phyloP scores from a whole-genome alignment of 495 filamentous ascomycete genomes.

The Hyaloscypha finlandica region DNA sequence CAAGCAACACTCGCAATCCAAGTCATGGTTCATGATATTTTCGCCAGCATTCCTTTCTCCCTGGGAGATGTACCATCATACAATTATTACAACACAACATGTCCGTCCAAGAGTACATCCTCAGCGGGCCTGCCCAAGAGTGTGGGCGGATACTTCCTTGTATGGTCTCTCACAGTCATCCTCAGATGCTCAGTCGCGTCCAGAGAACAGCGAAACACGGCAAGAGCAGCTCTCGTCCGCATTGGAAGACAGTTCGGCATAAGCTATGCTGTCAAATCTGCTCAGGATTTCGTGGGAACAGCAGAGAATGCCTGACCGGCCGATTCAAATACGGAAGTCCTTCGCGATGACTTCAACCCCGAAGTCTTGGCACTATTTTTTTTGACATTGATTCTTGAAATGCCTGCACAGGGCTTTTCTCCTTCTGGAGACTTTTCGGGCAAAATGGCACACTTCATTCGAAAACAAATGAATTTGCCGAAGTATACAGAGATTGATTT shows the following conservation, averaged over 20 bases:
- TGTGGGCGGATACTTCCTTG: constrained; percentile 9
- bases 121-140: neutral
- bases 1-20: neutral
- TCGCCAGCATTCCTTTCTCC: constrained; percentile 1
- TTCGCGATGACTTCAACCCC: neutral
- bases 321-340: neutral
- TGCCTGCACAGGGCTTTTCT: no score
- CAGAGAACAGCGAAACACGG: constrained; percentile 1
- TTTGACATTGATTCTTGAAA: no score
- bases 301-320: neutral
- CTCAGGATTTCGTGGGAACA: neutral
- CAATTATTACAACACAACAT: neutral
- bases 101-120: no score
- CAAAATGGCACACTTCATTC: no score
- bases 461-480: no score
- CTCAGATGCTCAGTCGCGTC: neutral
- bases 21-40: constrained; percentile 1
- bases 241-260: constrained; percentile 12
- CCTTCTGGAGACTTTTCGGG: no score
- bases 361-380: no score
- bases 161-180: constrained; percentile 12
- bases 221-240: neutral
- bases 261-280: constrained; percentile 11
- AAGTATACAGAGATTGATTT: no score
- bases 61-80: neutral